phyloP scores from a whole-genome alignment of 176 grass and related monocot genomes.

The Zoysia japonica region DNA sequence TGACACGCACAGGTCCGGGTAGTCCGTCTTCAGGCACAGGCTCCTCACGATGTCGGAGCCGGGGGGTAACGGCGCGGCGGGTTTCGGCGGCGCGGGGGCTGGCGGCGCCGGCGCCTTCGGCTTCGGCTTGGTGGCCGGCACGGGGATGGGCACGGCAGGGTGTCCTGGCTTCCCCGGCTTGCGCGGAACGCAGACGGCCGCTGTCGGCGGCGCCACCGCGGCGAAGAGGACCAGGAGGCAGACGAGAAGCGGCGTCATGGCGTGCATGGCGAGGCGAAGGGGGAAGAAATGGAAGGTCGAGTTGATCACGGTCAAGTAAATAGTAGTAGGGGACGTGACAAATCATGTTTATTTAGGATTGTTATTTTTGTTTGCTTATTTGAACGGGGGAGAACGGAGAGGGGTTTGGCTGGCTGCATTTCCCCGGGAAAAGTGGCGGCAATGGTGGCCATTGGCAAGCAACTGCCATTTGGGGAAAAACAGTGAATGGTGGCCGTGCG shows the following conservation, averaged over 20 bases:
- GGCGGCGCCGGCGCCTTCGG: not conserved
- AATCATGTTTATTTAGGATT: not conserved
- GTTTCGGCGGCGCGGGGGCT: not conserved
- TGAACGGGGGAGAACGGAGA: constrained; percentile 35
- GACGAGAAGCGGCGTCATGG: constrained; percentile 23
- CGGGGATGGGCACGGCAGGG: not conserved
- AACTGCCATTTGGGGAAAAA: constrained; percentile 11
- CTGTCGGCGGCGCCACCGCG: not conserved
- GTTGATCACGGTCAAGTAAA: not conserved
- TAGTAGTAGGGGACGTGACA: constrained; percentile 5
- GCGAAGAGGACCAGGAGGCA: constrained; percentile 26
- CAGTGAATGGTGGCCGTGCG: not conserved
- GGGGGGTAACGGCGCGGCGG: not conserved
- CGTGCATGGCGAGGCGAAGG: constrained; percentile 1
- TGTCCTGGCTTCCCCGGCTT: not conserved
- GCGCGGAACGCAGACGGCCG: constrained; percentile 40
- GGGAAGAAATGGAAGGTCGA: constrained; percentile 14
- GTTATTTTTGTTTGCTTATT: not conserved
- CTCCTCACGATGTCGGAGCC: constrained; percentile 39
- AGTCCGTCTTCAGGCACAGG: constrained; percentile 48
- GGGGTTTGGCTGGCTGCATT: constrained; percentile 27
- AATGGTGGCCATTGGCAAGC: constrained; percentile 14
- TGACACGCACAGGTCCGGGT: constrained; percentile 46
- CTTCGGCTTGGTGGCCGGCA: not conserved
- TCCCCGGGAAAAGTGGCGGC: constrained; percentile 29